These are phyloP conservation scores for Fusarium torreyae DNA, from an alignment of 2,329 filamentous ascomycete species.

Conservation along the genomic window DNA sequence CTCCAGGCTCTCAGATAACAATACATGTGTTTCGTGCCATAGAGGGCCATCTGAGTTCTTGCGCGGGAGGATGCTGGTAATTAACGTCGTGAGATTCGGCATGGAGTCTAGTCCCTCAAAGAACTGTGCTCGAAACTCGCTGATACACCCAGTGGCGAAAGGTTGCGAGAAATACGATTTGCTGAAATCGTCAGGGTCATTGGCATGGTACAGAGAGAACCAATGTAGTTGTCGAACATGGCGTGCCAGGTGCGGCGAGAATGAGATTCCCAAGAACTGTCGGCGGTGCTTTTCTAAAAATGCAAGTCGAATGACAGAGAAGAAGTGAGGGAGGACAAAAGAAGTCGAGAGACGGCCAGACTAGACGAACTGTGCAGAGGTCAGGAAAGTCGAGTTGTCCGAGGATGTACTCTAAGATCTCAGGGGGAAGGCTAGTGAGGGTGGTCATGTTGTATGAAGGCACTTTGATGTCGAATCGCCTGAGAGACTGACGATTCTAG, in stretches of 20 bases:
- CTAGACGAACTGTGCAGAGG: not conserved
- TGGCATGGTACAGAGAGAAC: not conserved
- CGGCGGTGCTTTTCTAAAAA: not conserved
- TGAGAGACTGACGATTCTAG: too few relatives aligned
- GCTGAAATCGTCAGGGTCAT: not conserved
- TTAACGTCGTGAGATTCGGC: not conserved
- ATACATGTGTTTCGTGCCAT: not conserved
- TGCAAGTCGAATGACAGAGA: not conserved
- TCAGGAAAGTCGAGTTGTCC: not conserved
- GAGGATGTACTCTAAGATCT: not conserved
- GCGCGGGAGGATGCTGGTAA: not conserved
- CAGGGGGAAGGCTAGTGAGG: not conserved
- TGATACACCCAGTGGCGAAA: not conserved
- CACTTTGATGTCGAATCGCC: too few relatives aligned
- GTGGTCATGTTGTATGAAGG: too few relatives aligned
- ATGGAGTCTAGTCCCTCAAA: not conserved
- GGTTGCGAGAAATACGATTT: not conserved
- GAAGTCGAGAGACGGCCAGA: not conserved
- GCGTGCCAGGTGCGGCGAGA: not conserved
- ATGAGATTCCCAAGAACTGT: not conserved
- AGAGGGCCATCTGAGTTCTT: not conserved
- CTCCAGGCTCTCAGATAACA: not conserved
- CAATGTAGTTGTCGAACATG: not conserved
- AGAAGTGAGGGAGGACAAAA: not conserved
- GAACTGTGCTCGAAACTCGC: not conserved